Conservation (phyloP, 208 protist genomes). For the Angomonas ambiguus region DNA sequence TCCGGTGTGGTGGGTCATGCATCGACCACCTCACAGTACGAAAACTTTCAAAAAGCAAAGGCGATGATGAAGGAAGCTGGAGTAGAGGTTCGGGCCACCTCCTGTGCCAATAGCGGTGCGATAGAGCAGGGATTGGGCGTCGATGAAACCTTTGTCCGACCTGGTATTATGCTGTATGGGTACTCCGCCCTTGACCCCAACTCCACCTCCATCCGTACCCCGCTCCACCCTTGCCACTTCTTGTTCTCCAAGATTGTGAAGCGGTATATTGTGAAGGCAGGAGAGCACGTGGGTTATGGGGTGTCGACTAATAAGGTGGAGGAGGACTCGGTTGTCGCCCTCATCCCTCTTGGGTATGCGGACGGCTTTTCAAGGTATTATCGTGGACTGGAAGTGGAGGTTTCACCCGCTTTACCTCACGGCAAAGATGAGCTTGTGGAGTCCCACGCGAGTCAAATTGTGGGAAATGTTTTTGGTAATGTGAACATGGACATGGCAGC, state of each 20-base stretch:
- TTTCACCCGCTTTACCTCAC: conserved; percentile 24
- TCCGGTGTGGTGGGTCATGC: conserved; percentile 34
- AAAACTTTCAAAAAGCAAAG: conserved; percentile 33
- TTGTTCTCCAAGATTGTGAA: conserved; percentile 47
- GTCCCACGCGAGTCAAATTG: conserved; percentile 13
- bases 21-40: conserved; percentile 32
- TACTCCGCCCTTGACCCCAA: conserved; percentile 27
- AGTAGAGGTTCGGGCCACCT: conserved; percentile 51
- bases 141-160: conserved; percentile 42
- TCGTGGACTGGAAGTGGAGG: conserved; percentile 27
- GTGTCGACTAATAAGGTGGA: conserved; percentile 27
- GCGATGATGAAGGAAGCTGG: conserved; percentile 24
- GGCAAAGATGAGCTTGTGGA: conserved; percentile 14
- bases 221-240: conserved; percentile 27
- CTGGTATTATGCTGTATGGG: conserved; percentile 51
- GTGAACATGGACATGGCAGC: conserved; percentile 52
- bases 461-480: conserved; percentile 37
- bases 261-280: conserved; percentile 33
- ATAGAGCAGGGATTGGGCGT: conserved; percentile 40
- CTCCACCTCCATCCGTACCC: conserved; percentile 14
- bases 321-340: conserved; percentile 34
- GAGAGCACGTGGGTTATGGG: conserved; percentile 47
- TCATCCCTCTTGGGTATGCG: conserved; percentile 47
- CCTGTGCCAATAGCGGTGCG: conserved; percentile 39
- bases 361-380: conserved; percentile 55